phyloP scores from a whole-genome alignment of 106 monocot genomes.

The Dioscorea dumetorum region DNA sequence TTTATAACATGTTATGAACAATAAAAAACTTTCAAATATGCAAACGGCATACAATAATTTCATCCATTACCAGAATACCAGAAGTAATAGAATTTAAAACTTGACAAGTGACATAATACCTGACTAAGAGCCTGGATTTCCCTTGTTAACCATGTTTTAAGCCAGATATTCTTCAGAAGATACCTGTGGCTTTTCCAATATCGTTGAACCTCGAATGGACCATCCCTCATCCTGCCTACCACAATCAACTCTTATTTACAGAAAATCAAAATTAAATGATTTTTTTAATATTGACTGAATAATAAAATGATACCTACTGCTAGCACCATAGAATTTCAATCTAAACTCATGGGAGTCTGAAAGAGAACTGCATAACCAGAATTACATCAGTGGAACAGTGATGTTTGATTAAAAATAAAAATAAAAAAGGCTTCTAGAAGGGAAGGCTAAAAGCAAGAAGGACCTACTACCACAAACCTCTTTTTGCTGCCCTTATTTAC shows the following conservation, averaged over 20 bases:
- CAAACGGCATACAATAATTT: no score
- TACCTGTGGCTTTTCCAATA: slow-evolving; percentile 58
- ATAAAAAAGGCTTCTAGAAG: no score
- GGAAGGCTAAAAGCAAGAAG: no score
- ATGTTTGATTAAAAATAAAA: not conserved
- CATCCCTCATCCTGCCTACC: slow-evolving; percentile 5
- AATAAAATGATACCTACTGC: slow-evolving; percentile 15
- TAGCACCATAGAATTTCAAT: slow-evolving; percentile 23
- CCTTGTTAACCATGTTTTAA: slow-evolving; percentile 61
- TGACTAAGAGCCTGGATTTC: slow-evolving; percentile 64
- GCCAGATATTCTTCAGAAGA: slow-evolving; percentile 46
- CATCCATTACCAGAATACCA: no score
- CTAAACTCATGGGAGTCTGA: slow-evolving; percentile 43
- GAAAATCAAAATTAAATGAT: not conserved
- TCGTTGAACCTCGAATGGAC: slow-evolving; percentile 26
- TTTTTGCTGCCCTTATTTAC: slow-evolving; percentile 16
- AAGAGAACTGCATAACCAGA: slow-evolving; percentile 33
- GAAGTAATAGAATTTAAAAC: no score
- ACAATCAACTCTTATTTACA: slow-evolving; percentile 1
- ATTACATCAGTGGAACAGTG: not conserved
- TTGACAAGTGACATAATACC: slow-evolving; percentile 9
- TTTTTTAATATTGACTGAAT: not conserved
- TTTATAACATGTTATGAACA: no score
- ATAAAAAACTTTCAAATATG: no score
- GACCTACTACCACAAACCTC: slow-evolving; percentile 23